Evolutionary conservation across 2,329 filamentous ascomycete species (phyloP).

Genomic region (Rachicladosporium sp.): DNA sequence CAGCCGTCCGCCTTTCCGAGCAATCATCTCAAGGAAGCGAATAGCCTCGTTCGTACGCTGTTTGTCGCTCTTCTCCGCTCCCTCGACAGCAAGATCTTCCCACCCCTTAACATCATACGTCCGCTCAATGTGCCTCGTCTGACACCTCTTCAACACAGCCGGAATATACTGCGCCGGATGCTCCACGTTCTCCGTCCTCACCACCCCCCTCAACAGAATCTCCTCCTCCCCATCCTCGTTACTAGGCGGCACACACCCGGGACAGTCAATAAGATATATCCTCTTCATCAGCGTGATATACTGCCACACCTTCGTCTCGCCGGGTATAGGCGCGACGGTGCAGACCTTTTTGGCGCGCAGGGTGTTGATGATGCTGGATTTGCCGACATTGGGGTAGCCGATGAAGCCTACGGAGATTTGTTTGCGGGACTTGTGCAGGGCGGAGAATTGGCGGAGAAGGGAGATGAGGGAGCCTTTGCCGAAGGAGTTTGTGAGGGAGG

Average conservation of each 20-base stretch:
- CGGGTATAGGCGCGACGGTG: slow-evolving; percentile 85
- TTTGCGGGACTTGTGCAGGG: slow-evolving; percentile 78
- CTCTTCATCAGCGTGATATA: slow-evolving; percentile 93
- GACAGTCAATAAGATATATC: slow-evolving; percentile 92
- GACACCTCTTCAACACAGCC: slow-evolving; percentile 66
- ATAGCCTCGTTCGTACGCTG: slow-evolving; percentile 46
- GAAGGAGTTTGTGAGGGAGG: slow-evolving; percentile 89
- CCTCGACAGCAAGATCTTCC: slow-evolving; percentile 13
- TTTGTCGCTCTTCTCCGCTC: slow-evolving; percentile 16
- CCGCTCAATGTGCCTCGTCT: slow-evolving; percentile 76
- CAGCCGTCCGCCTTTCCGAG: slow-evolving; percentile 73
- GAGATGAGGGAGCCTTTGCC: slow-evolving; percentile 91
- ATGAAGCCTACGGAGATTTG: slow-evolving; percentile 89
- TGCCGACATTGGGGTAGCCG: slow-evolving; percentile 86
- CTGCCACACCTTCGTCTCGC: slow-evolving; percentile 96
- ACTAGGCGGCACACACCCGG: slow-evolving; percentile 87
- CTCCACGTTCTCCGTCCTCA: slow-evolving; percentile 89
- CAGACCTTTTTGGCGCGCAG: slow-evolving; percentile 89
- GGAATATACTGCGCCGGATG: slow-evolving; percentile 93
- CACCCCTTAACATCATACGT: slow-evolving; percentile 83
- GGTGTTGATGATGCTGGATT: slow-evolving; percentile 95
- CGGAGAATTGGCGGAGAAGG: slow-evolving; percentile 82
- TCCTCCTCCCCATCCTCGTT: slow-evolving; percentile 73
- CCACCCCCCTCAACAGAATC: slow-evolving; percentile 78
- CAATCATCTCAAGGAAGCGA: slow-evolving; percentile 76